Evolutionary conservation across 805 yeast genomes (phyloP).

Genomic region (Diddensiella transvaalensis): DNA sequence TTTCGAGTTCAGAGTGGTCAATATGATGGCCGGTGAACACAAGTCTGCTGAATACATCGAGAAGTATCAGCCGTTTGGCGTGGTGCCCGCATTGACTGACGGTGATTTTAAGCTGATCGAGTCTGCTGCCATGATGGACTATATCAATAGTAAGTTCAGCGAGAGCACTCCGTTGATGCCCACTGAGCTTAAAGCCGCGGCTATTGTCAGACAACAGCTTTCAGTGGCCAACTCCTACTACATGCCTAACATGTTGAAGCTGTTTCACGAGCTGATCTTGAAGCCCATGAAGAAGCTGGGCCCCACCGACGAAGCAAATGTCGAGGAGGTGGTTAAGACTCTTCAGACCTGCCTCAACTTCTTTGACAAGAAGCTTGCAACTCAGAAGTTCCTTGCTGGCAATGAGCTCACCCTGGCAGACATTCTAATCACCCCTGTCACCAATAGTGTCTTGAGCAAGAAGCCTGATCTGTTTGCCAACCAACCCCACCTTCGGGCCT

Average conservation of each 20-base stretch:
- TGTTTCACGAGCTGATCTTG: not conserved
- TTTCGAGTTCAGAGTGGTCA: not conserved
- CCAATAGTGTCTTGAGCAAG: not conserved
- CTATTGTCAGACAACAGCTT: not conserved
- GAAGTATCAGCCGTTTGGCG: not conserved
- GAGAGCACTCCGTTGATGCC: not conserved
- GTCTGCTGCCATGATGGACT: slow-evolving; percentile 1
- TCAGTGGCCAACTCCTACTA: not conserved
- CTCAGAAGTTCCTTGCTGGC: not conserved
- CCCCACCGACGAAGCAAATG: not conserved
- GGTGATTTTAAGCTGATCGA: slow-evolving; percentile 1
- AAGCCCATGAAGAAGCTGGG: not conserved
- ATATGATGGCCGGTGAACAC: not conserved
- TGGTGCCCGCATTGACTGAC: not conserved
- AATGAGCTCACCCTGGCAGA: not conserved
- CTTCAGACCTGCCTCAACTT: not conserved
- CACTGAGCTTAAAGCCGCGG: not conserved
- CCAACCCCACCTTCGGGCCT: not conserved
- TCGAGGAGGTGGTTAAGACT: not conserved
- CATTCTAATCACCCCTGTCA: not conserved
- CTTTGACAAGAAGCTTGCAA: not conserved
- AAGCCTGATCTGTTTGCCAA: not conserved
- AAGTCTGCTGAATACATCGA: not conserved
- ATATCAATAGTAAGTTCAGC: too few species aligned
- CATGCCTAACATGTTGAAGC: not conserved